Base-by-base conservation (phyloP, 2,329 filamentous ascomycete genomes). In the Gyromitra esculenta region DNA sequence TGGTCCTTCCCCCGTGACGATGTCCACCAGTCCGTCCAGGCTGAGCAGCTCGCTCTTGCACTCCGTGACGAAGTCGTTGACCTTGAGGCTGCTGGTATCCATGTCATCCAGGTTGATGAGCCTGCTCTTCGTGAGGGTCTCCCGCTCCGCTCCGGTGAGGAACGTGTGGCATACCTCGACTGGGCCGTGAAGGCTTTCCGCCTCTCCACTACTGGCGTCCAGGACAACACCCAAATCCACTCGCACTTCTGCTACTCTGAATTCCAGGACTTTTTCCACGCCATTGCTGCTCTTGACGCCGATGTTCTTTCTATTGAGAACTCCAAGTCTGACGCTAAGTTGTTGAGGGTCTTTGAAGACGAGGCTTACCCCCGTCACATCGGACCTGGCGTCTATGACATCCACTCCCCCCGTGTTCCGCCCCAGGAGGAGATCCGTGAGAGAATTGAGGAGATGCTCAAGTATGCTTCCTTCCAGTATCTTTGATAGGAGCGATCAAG, bases 191-290 rank as follows among this genome's bases (percentile, higher is more conserved):
- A 97, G 87, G 94, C 94, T 82, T 99, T 99, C 94, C 94, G 93
- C 85, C 93, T 99, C 81, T 91, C 95, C 81, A 96, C 94, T 82
- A 91, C 94, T 77, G 96, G 94, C 85, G 95, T 99, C 78, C 87
- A 94, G 87, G 93, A 99, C 86, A 92, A 91, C 76, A 99, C 96
- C 81, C 96, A 99, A 89, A 97, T 99, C 85, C 96, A 99, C 91
- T 97, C 94, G 80, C 96, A 99, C 89, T 99, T 99, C 92, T 99
- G 96, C 87, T 99, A 99, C 91, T 98, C 96, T 68, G 96, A 99
- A 89, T 99, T 99, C 93, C 96, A 99, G 88, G 96, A 99, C 89
- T 99, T 99, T 90, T 99, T 99, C 94, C 93, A 98, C 87, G 96
- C 96, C 87, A 99, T 99, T 82, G 93, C 96, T 80, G 95, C 96